Evolutionary conservation across 2,329 filamentous ascomycete species (phyloP).

Genomic region (Botryotinia calthae): DNA sequence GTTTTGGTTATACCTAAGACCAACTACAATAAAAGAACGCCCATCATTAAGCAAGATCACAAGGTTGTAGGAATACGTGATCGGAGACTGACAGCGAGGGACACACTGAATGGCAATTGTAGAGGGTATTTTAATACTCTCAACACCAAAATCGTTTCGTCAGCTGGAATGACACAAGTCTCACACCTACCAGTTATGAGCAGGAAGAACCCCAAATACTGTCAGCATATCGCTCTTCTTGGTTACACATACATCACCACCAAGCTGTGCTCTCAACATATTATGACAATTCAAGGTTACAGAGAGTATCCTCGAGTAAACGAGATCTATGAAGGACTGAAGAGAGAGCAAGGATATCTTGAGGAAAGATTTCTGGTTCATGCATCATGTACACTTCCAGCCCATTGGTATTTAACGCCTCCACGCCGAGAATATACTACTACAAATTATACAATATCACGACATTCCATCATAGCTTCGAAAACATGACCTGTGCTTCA

Average conservation of each 20-base stretch:
- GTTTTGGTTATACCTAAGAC: background rate
- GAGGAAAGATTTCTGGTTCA: constrained; percentile 11
- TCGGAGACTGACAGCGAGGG: background rate
- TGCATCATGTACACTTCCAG: constrained; percentile 1
- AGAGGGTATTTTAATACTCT: background rate
- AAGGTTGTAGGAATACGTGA: background rate
- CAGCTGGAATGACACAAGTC: background rate
- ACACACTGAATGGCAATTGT: background rate
- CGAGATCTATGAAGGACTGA: background rate
- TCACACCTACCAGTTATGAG: background rate
- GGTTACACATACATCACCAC: background rate
- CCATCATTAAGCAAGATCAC: background rate
- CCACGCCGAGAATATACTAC: constrained; percentile 5
- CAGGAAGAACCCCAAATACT: constrained; percentile 1
- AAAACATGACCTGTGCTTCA: constrained; percentile 20
- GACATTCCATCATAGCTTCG: background rate
- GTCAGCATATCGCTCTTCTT: background rate
- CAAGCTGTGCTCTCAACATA: background rate
- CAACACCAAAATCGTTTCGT: background rate
- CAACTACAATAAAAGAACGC: background rate
- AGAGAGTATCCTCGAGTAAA: background rate
- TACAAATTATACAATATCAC: constrained; percentile 13
- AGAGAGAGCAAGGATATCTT: background rate
- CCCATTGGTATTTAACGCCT: constrained; percentile 18
- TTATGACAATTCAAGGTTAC: background rate